Conservation (phyloP, 768 basidiomycete species). For the Russula vinacea region DNA sequence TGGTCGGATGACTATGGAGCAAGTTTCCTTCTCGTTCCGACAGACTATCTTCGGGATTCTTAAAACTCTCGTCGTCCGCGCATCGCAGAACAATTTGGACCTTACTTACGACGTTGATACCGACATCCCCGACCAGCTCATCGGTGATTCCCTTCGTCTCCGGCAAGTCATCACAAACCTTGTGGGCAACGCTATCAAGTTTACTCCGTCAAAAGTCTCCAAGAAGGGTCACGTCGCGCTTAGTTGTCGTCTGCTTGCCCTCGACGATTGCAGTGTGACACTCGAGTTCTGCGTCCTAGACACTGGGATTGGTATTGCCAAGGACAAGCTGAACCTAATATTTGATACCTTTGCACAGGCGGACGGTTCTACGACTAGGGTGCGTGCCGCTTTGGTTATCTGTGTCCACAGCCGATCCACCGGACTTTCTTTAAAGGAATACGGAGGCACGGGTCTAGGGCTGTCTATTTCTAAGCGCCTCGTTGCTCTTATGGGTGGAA, state of each 20-base stretch:
- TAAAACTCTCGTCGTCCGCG: slow-evolving; percentile 96
- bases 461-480: slow-evolving; percentile 97
- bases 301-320: slow-evolving; percentile 97
- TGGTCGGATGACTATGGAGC: slow-evolving; percentile 99
- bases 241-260: slow-evolving; percentile 72
- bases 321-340: slow-evolving; percentile 96
- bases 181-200: slow-evolving; percentile 96
- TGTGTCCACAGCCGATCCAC: background rate
- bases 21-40: slow-evolving; percentile 92
- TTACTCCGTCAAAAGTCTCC: slow-evolving; percentile 77
- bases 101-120: slow-evolving; percentile 95
- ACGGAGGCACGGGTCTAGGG: slow-evolving; percentile 94
- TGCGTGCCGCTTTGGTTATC: slow-evolving; percentile 39
- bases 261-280: slow-evolving; percentile 81
- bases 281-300: slow-evolving; percentile 97
- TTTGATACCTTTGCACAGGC: slow-evolving; percentile 99
- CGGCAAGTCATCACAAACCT: slow-evolving; percentile 95
- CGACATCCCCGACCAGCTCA: slow-evolving; percentile 93
- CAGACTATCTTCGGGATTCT: slow-evolving; percentile 96
- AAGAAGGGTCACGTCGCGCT: slow-evolving; percentile 88
- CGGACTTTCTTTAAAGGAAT: slow-evolving; percentile 56
- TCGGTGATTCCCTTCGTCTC: slow-evolving; percentile 92
- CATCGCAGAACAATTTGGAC: slow-evolving; percentile 95
- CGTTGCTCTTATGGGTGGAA: slow-evolving; percentile 93
- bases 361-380: slow-evolving; percentile 94